phyloP scores from a whole-genome alignment of 352 stramenopile genomes.

The Phytophthora citricola region DNA sequence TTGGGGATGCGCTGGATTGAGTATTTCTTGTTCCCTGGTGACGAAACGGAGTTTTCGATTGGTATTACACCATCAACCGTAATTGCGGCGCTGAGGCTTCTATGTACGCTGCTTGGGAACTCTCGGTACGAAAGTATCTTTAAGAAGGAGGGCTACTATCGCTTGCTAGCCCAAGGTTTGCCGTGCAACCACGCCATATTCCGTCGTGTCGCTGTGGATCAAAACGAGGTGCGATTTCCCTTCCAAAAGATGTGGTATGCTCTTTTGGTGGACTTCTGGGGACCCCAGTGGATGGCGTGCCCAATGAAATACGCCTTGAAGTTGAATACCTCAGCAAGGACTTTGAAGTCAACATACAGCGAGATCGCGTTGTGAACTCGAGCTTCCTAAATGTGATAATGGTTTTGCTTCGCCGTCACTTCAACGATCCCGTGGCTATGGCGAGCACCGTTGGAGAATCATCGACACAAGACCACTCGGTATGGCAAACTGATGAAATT shows the following conservation, averaged over 20 bases:
- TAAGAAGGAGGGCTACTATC: slow-evolving; percentile 77
- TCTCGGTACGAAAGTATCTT: slow-evolving; percentile 61
- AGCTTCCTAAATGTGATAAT: slow-evolving; percentile 65
- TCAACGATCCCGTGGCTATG: slow-evolving; percentile 55
- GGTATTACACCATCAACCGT: slow-evolving; percentile 57
- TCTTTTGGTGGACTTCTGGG: slow-evolving; percentile 71
- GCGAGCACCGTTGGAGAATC: slow-evolving; percentile 11
- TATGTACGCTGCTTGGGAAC: slow-evolving; percentile 53
- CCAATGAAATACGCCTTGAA: slow-evolving; percentile 67
- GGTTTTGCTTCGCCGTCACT: slow-evolving; percentile 59
- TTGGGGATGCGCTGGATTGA: slow-evolving; percentile 70
- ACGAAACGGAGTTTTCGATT: slow-evolving; percentile 38
- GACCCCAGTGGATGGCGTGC: slow-evolving; percentile 63
- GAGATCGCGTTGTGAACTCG: slow-evolving; percentile 58
- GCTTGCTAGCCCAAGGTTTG: slow-evolving; percentile 63
- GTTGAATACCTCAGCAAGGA: slow-evolving; percentile 73
- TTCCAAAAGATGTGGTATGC: slow-evolving; percentile 79
- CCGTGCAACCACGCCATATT: slow-evolving; percentile 51
- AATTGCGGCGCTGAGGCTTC: slow-evolving; percentile 55
- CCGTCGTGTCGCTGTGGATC: slow-evolving; percentile 8
- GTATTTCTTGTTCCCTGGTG: slow-evolving; percentile 63
- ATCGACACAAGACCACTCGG: neutral
- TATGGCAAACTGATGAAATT: too few relatives aligned
- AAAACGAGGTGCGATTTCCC: slow-evolving; percentile 38
- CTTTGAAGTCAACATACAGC: slow-evolving; percentile 71